Conservation (phyloP, 2,329 filamentous ascomycete genomes). For the Xylariaceae sp. region DNA sequence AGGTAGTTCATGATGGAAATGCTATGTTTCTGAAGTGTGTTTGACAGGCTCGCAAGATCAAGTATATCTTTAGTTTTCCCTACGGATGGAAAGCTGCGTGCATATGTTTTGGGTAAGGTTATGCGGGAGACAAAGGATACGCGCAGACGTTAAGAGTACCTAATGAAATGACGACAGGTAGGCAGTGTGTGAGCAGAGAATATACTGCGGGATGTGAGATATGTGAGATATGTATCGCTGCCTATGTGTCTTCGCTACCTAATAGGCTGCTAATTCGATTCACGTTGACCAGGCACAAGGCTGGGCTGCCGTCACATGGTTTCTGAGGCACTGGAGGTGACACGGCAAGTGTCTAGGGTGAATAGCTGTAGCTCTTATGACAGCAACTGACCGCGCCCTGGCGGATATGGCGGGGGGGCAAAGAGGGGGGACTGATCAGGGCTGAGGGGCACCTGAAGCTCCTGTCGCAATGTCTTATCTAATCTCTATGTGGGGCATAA, state of each 20-base stretch:
- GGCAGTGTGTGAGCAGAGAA: not conserved
- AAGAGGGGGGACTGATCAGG: not conserved
- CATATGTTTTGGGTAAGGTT: constrained; percentile 2
- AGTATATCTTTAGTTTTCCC: too few species aligned
- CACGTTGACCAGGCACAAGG: constrained; percentile 31
- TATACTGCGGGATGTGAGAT: too few species aligned
- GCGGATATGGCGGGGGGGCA: constrained; percentile 10
- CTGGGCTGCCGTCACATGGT: constrained; percentile 29
- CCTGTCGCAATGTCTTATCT: not conserved
- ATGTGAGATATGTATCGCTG: constrained; percentile 15
- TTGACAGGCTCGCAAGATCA: too few species aligned
- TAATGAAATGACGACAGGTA: not conserved
- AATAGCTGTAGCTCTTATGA: not conserved
- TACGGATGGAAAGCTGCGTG: too few species aligned
- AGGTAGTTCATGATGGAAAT: constrained; percentile 77
- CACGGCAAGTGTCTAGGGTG: too few species aligned
- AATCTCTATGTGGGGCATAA: not conserved
- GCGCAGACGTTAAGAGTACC: not conserved
- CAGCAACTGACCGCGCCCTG: not conserved
- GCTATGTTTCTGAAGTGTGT: constrained; percentile 1
- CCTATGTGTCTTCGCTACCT: constrained; percentile 19
- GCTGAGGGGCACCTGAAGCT: not conserved
- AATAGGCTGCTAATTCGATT: constrained; percentile 13
- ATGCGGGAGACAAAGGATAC: constrained; percentile 15
- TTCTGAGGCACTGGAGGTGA: constrained; percentile 9